A percentile compares a stretch with the other conserved stretches of the same genome.
Conservation (phyloP, 805 yeast genomes). For the Metschnikowia cubensis region DNA sequence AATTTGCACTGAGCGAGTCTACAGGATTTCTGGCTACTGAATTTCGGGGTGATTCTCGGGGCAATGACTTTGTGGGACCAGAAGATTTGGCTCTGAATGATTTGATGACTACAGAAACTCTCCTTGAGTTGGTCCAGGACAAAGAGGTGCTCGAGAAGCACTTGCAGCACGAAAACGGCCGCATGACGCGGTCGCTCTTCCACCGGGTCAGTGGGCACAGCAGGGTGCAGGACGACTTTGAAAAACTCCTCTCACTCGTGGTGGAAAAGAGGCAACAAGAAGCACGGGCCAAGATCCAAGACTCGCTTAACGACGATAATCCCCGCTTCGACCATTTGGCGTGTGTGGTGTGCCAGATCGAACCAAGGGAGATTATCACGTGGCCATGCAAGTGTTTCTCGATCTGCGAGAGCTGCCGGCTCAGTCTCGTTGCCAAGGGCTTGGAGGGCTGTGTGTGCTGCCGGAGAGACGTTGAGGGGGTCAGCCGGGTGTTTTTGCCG, state of each 20-base stretch:
- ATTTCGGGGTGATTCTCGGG: too few species aligned
- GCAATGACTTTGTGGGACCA: too few species aligned
- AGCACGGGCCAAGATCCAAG: background rate
- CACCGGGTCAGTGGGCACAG: conserved; percentile 1
- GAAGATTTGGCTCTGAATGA: conserved; percentile 3
- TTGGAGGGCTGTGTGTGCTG: conserved; percentile 84
- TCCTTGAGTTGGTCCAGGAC: conserved; percentile 13
- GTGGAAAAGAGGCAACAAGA: conserved; percentile 11
- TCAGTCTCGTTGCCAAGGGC: conserved; percentile 65
- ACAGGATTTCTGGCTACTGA: too few species aligned
- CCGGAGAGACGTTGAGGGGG: conserved; percentile 66
- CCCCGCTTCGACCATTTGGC: conserved; percentile 34
- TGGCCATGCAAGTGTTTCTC: conserved; percentile 96
- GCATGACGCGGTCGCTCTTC: conserved; percentile 35
- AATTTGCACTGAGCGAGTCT: too few species aligned
- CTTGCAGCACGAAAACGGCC: conserved; percentile 20
- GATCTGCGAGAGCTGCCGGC: conserved; percentile 78
- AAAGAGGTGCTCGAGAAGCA: conserved; percentile 27
- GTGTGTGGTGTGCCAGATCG: conserved; percentile 80
- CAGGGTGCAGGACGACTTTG: conserved; percentile 6
- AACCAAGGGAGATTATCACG: conserved; percentile 69
- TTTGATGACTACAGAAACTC: conserved; percentile 13
- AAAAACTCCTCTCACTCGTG: conserved; percentile 22
- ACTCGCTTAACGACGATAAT: conserved; percentile 16
- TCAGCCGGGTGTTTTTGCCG: conserved; percentile 57